A percentile compares a stretch with the other conserved stretches of the same genome.
These are phyloP conservation scores for Pythium sukuiense DNA, from an alignment of 352 stramenopile genomes.

Conservation along the genomic window DNA sequence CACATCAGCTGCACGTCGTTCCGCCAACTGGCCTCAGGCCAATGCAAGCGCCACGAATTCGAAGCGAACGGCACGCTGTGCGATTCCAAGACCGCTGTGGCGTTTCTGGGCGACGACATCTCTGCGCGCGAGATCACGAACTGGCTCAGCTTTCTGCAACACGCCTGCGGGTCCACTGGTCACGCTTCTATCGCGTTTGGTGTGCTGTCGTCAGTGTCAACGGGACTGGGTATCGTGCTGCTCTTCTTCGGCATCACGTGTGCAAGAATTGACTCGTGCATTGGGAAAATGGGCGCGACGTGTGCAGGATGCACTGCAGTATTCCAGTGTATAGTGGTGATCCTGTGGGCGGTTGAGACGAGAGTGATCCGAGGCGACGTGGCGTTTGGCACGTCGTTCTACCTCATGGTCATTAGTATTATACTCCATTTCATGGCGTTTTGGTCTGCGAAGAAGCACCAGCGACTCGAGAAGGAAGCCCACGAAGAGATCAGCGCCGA, in stretches of 20 bases:
- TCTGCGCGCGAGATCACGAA: slow-evolving; percentile 5
- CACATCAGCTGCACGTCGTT: slow-evolving; percentile 29
- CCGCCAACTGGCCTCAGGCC: slow-evolving; percentile 21
- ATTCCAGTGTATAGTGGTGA: slow-evolving; percentile 35
- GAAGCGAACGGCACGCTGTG: slow-evolving; percentile 13
- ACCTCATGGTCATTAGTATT: slow-evolving; percentile 43
- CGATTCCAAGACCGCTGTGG: slow-evolving; percentile 27
- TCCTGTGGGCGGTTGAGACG: slow-evolving; percentile 46
- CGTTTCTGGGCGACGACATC: slow-evolving; percentile 32
- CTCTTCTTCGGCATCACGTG: slow-evolving; percentile 48
- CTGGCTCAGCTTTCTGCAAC: slow-evolving; percentile 46
- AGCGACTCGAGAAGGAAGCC: slow-evolving; percentile 39
- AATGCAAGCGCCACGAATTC: slow-evolving; percentile 22
- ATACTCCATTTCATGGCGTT: slow-evolving; percentile 32
- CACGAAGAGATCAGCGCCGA: slow-evolving; percentile 30
- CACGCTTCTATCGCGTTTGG: slow-evolving; percentile 33
- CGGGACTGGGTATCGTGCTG: slow-evolving; percentile 29
- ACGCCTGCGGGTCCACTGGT: slow-evolving; percentile 41
- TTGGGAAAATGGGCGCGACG: slow-evolving; percentile 35
- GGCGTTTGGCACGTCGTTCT: slow-evolving; percentile 48
- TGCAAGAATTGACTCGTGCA: slow-evolving; percentile 39
- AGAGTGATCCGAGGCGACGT: slow-evolving; percentile 33
- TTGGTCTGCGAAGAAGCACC: slow-evolving; percentile 37
- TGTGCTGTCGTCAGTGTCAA: slow-evolving; percentile 28
- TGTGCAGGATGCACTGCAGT: slow-evolving; percentile 24